These are phyloP conservation scores for Claviceps lovelessii DNA, from an alignment of 2,329 filamentous ascomycete species.

Conservation along the genomic window DNA sequence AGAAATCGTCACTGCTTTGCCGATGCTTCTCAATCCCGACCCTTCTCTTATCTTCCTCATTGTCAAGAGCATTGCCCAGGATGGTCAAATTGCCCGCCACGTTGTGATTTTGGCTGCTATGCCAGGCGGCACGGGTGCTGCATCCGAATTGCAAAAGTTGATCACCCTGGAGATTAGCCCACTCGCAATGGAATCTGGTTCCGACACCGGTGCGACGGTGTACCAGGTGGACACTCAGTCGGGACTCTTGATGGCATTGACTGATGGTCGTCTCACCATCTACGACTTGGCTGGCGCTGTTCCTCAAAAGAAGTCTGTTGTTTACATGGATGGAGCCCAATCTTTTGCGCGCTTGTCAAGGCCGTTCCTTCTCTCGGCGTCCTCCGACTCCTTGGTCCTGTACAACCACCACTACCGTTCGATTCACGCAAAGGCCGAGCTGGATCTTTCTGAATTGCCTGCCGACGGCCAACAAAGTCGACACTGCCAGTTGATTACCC, in stretches of 20 bases:
- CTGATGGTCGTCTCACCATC: constrained; percentile 37
- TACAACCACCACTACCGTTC: constrained; percentile 58
- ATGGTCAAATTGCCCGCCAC: constrained; percentile 16
- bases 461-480: constrained; percentile 20
- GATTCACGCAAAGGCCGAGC: constrained; percentile 34
- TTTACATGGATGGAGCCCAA: constrained; percentile 35
- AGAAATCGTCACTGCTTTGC: constrained; percentile 37
- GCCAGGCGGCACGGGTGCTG: constrained; percentile 10
- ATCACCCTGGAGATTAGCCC: constrained; percentile 27
- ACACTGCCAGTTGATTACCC: constrained; percentile 36
- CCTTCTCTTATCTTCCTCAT: constrained; percentile 42
- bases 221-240: constrained; percentile 49
- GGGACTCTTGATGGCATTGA: constrained; percentile 48
- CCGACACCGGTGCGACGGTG: constrained; percentile 8
- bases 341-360: constrained; percentile 55
- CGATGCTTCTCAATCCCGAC: constrained; percentile 29
- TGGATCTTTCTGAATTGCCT: constrained; percentile 29
- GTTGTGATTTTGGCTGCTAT: constrained; percentile 20
- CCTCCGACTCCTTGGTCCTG: constrained; percentile 39
- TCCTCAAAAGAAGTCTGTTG: constrained; percentile 43
- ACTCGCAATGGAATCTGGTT: constrained; percentile 15
- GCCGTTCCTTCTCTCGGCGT: constrained; percentile 50
- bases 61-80: constrained; percentile 21
- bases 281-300: constrained; percentile 51
- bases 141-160: constrained; percentile 20